phyloP scores from a whole-genome alignment of 148 eudicot species.

The Euryodendron excelsum region DNA sequence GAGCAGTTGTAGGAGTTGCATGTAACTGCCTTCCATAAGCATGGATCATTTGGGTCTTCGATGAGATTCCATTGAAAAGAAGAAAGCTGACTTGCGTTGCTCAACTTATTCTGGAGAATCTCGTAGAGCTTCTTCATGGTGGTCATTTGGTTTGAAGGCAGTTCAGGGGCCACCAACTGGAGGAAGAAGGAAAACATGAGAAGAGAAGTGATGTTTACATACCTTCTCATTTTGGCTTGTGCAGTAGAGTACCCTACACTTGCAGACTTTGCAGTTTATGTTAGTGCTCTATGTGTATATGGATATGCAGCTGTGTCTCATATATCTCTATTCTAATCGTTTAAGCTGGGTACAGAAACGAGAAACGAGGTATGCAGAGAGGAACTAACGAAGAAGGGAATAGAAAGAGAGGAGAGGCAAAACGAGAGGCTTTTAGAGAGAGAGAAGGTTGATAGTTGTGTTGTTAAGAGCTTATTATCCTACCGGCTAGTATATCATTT shows the following conservation, averaged over 20 bases:
- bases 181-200: slow-evolving; percentile 25
- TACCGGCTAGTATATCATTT: no score
- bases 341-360: no score
- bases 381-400: no score
- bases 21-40: slow-evolving; percentile 65
- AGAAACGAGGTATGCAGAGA: no score
- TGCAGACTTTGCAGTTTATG: no score
- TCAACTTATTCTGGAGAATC: slow-evolving; percentile 30
- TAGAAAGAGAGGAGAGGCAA: no score
- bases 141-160: slow-evolving; percentile 38
- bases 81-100: slow-evolving; percentile 4
- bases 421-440: no score
- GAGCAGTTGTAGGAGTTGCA: slow-evolving; percentile 35
- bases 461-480: no score
- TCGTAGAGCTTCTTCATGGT: slow-evolving; percentile 44
- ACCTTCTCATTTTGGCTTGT: slow-evolving; percentile 24
- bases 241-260: neutral
- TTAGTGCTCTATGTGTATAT: no score
- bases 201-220: slow-evolving; percentile 1
- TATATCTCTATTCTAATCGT: no score
- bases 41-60: slow-evolving; percentile 43
- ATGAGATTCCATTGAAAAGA: slow-evolving; percentile 31
- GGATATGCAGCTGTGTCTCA: no score
- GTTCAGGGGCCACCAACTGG: slow-evolving; percentile 28
- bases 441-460: no score